These are phyloP conservation scores for Suhomyces sp. DNA, from an alignment of 805 yeast species.

Conservation along the genomic window DNA sequence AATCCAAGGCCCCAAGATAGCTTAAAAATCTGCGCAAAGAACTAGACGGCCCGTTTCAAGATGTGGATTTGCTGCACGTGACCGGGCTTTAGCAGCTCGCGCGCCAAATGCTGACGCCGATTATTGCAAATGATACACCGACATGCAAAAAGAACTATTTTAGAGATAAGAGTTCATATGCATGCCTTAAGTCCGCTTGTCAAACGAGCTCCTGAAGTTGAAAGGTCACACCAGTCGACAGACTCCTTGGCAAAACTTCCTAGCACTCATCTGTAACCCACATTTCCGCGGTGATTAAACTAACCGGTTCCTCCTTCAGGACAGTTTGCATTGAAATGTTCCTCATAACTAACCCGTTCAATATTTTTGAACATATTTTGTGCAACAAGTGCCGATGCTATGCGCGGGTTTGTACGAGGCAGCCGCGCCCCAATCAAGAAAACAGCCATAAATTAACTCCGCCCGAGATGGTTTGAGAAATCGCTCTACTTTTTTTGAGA, in stretches of 20 bases:
- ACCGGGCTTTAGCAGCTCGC: background rate
- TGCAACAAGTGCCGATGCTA: background rate
- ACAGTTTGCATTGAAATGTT: too few relatives aligned
- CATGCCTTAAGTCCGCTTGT: background rate
- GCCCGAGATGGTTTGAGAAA: background rate
- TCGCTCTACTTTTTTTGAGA: background rate
- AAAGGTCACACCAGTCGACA: background rate
- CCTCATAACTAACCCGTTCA: too few relatives aligned
- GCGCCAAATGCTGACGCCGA: background rate
- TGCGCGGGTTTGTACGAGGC: background rate
- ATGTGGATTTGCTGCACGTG: background rate
- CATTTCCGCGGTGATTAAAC: too few relatives aligned
- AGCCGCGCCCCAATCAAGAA: too few relatives aligned
- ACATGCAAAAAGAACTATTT: background rate
- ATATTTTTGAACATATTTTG: too few relatives aligned
- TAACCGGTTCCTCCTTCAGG: too few relatives aligned
- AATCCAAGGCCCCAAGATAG: background rate
- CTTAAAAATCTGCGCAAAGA: background rate
- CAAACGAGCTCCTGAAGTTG: background rate
- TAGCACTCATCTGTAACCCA: too few relatives aligned
- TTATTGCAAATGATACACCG: background rate
- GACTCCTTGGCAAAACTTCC: background rate
- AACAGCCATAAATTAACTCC: background rate
- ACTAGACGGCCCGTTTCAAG: background rate
- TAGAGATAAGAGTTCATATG: background rate